phyloP scores from a whole-genome alignment of 495 filamentous ascomycete genomes.

The Xylaria acuta region DNA sequence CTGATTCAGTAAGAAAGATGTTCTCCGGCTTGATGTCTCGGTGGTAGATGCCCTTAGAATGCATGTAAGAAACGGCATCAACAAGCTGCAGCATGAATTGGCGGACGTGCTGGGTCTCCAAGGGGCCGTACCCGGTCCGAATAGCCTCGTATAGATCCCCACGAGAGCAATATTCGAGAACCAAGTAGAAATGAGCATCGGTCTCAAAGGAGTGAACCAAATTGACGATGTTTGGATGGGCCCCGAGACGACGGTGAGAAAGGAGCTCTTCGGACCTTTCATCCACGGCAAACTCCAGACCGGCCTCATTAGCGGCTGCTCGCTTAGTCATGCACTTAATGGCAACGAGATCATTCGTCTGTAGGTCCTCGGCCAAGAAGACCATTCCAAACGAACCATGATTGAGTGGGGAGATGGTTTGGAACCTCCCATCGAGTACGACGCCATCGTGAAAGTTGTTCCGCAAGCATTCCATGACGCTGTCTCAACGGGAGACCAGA shows the following conservation, averaged over 20 bases:
- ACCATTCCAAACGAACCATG: conserved; percentile 99
- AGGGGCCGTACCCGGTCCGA: conserved; percentile 80
- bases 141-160: conserved; percentile 98
- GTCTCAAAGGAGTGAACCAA: conserved; percentile 92
- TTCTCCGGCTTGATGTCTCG: conserved; percentile 99
- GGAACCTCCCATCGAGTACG: conserved; percentile 83
- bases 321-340: conserved; percentile 94
- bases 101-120: conserved; percentile 95
- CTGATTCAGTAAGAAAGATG: conserved; percentile 87
- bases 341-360: conserved; percentile 79
- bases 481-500: conserved; percentile 40
- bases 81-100: conserved; percentile 96
- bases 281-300: conserved; percentile 68
- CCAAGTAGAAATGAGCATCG: conserved; percentile 84
- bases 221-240: conserved; percentile 93
- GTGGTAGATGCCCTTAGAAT: conserved; percentile 89
- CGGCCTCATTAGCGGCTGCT: conserved; percentile 58
- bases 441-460: conserved; percentile 74
- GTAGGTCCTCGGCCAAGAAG: conserved; percentile 82
- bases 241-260: conserved; percentile 77
- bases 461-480: conserved; percentile 79
- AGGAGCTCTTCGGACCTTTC: conserved; percentile 87
- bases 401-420: conserved; percentile 91
- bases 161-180: conserved; percentile 94
- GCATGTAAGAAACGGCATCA: conserved; percentile 88